Conservation (phyloP, 768 basidiomycete genomes). For the Leccinum variicolor region DNA sequence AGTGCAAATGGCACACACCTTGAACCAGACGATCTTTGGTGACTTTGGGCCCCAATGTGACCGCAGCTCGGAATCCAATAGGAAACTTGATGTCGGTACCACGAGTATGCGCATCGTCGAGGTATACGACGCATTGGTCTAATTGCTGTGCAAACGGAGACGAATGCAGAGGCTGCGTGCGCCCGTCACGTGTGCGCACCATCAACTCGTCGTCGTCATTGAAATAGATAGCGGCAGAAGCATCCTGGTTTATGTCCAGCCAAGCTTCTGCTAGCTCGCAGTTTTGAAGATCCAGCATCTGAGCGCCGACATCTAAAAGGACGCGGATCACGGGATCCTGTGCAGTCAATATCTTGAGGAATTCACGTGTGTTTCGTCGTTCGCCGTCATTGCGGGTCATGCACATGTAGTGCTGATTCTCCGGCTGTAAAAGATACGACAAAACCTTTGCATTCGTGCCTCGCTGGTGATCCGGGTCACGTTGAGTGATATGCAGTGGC, state of each 20-base stretch:
- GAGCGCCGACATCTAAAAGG: constrained; percentile 52
- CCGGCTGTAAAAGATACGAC: constrained; percentile 23
- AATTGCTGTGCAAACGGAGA: constrained; percentile 29
- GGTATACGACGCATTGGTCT: constrained; percentile 31
- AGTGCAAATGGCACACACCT: neutral
- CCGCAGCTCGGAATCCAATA: constrained; percentile 27
- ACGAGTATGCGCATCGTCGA: constrained; percentile 37
- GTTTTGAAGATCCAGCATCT: constrained; percentile 49
- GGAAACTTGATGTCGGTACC: constrained; percentile 38
- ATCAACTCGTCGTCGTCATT: constrained; percentile 26
- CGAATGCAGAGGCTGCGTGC: constrained; percentile 16
- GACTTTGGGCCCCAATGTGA: constrained; percentile 34
- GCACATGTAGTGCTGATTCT: constrained; percentile 14
- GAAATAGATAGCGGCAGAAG: constrained; percentile 26
- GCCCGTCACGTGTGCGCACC: constrained; percentile 22
- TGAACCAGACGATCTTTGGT: constrained; percentile 31
- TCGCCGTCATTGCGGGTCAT: neutral
- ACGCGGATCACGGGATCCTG: constrained; percentile 39
- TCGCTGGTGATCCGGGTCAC: constrained; percentile 20
- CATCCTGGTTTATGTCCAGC: constrained; percentile 27
- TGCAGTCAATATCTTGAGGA: constrained; percentile 27
- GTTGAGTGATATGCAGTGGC: constrained; percentile 30
- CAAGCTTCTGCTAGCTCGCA: constrained; percentile 36
- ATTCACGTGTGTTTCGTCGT: neutral
- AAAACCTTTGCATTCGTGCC: constrained; percentile 42